Conservation (phyloP, 805 yeast species). For the Sungouiella blattae region DNA sequence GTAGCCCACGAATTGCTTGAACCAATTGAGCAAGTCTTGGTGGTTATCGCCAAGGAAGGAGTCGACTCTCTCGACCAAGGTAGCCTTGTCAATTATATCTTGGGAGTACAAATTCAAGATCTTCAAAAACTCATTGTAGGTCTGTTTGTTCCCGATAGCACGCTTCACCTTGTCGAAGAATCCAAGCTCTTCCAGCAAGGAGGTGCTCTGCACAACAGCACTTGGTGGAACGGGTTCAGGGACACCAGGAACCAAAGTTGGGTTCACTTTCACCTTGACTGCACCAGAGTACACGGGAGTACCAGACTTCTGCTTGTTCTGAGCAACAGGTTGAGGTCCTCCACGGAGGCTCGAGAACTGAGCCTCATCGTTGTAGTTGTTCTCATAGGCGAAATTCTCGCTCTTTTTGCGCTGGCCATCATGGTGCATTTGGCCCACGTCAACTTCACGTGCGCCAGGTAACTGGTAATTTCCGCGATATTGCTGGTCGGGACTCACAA, state of each 20-base stretch:
- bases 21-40: constrained; percentile 83
- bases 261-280: constrained; percentile 33
- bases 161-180: constrained; percentile 92
- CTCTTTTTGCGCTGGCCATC: constrained; percentile 10
- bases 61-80: constrained; percentile 79
- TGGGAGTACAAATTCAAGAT: constrained; percentile 83
- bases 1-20: constrained; percentile 85
- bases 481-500: constrained; percentile 28
- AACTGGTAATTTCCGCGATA: constrained; percentile 16
- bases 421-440: constrained; percentile 1
- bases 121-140: constrained; percentile 89
- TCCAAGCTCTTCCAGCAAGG: constrained; percentile 76
- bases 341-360: constrained; percentile 48
- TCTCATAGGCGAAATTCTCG: constrained; percentile 31
- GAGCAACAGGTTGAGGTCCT: constrained; percentile 17
- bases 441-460: constrained; percentile 7
- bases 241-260: constrained; percentile 77
- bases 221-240: constrained; percentile 73
- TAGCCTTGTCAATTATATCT: constrained; percentile 79
- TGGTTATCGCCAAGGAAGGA: constrained; percentile 76
- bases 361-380: constrained; percentile 40
- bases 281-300: constrained; percentile 12
- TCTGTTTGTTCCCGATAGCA: constrained; percentile 80
- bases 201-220: constrained; percentile 46
- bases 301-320: constrained; percentile 7